These are phyloP conservation scores for Fusarium tupiense DNA, from an alignment of 2,329 filamentous ascomycete species.

Conservation along the genomic window DNA sequence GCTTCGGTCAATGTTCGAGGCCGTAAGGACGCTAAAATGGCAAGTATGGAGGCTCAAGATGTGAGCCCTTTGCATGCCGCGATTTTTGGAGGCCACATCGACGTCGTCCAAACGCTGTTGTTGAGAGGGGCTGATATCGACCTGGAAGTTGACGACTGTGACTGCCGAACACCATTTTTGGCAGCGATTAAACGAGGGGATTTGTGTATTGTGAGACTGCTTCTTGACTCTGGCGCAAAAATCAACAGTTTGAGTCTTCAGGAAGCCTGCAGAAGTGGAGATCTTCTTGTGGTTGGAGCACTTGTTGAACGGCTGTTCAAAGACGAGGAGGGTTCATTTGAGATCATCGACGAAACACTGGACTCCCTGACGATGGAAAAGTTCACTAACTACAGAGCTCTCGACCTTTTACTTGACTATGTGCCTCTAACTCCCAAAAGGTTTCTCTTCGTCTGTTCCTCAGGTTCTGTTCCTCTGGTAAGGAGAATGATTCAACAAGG, in stretches of 20 bases:
- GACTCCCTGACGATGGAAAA: background rate
- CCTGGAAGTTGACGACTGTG: background rate
- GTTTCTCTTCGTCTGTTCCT: background rate
- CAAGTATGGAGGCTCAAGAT: background rate
- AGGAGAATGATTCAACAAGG: background rate
- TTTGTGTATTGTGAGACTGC: background rate
- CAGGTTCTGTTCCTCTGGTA: background rate
- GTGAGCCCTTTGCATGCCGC: constrained; percentile 8
- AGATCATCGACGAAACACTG: background rate
- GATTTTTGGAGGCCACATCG: background rate
- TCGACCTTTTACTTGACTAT: background rate
- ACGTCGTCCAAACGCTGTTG: background rate
- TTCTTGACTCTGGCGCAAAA: background rate
- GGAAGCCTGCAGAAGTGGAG: background rate
- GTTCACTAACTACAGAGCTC: background rate
- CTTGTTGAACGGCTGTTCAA: background rate
- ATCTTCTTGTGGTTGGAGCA: background rate
- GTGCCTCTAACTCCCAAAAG: background rate
- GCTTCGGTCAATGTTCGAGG: background rate
- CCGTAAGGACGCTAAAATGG: background rate
- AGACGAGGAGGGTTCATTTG: too few species aligned
- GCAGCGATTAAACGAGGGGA: background rate
- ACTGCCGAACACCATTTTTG: background rate
- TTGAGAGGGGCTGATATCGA: background rate
- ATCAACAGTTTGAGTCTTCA: background rate